These are phyloP conservation scores for Termitomyces sp. DNA, from an alignment of 768 basidiomycete genomes.

Conservation along the genomic window DNA sequence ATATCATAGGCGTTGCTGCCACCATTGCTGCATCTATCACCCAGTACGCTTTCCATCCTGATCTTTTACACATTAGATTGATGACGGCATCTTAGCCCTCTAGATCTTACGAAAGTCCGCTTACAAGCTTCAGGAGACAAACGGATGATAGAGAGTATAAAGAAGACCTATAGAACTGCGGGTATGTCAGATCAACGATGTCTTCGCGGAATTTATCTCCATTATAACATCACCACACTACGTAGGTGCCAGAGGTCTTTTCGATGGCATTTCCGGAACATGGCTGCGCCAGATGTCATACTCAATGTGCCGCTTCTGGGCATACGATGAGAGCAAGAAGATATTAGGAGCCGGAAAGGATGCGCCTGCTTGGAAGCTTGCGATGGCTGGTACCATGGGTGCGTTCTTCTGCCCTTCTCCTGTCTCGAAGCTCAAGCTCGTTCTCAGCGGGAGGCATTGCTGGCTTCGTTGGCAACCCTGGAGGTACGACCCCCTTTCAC, in stretches of 20 bases:
- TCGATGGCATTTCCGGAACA: conserved; percentile 85
- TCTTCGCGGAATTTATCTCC: neutral
- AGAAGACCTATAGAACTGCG: conserved; percentile 79
- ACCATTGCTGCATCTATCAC: conserved; percentile 88
- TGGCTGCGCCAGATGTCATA: conserved; percentile 93
- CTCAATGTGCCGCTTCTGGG: conserved; percentile 90
- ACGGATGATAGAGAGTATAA: conserved; percentile 79
- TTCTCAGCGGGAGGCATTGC: conserved; percentile 78
- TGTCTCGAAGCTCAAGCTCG: conserved; percentile 9
- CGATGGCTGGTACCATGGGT: conserved; percentile 84
- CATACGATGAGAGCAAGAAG: conserved; percentile 90
- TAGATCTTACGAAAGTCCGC: conserved; percentile 89
- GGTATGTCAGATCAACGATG: conserved; percentile 39
- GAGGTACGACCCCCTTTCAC: conserved; percentile 38
- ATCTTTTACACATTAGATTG: neutral
- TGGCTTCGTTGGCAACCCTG: conserved; percentile 86
- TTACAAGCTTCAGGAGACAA: conserved; percentile 92
- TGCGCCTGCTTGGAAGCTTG: conserved; percentile 79
- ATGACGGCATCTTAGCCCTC: conserved; percentile 42
- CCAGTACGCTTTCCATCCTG: conserved; percentile 48
- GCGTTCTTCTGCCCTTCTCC: conserved; percentile 25
- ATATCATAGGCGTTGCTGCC: conserved; percentile 66
- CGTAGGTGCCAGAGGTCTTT: conserved; percentile 64
- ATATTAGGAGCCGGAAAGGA: conserved; percentile 67
- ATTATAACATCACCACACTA: conserved; percentile 19